Base-by-base conservation (phyloP, 2,329 filamentous ascomycete species). In the Zasmidium cellare region DNA sequence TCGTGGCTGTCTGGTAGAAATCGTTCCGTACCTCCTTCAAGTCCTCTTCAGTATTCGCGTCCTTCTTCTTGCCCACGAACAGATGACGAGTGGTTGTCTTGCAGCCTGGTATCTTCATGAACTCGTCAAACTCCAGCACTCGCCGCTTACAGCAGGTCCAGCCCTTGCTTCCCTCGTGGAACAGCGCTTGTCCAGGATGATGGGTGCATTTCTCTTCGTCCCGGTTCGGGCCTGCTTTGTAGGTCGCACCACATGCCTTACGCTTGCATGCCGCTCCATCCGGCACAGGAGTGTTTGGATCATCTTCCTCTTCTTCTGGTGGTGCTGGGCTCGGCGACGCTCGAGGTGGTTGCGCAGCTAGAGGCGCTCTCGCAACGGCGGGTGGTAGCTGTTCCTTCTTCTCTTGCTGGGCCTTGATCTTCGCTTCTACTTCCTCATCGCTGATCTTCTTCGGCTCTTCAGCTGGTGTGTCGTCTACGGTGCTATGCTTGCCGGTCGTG, bases 121-220 rank as follows among this genome's bases (percentile, higher is more conserved):
- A 99, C 75, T 97, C 89, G 74, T 99, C 92, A 75, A 99, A 99
- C 72, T 99, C 94, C 58, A 99, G 79, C 57, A 99, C 94, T 38
- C 92, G 84, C 68, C 91, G 83, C 84, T 97, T 97, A 79, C 94
- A 99, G 80, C 94, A 99, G 59, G 87, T 92, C 82, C 94, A 99
- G 1, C 94, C 94, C 80, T 99, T 99, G 78, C 91, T 96, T 35
- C 94, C 94, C 79, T 99, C 94, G 74, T 99, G 94, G 78, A 99
- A 99, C 65, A 99, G 88, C 22, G 94, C 91, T 20, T 84, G 85
- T 3, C 94, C 94, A 0, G 94, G 92, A 76, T 99, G 94, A 71
- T 96, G 88, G 48, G 90, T 82, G 72, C 94, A 99, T 60, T 85
- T 81, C 79, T 97, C 92, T 1, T 80, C 84, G 28, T 88, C 85